Evolutionary conservation across 225 moss, liverwort and hornwort genomes (phyloP).

Genomic region (Polytrichum formosum): DNA sequence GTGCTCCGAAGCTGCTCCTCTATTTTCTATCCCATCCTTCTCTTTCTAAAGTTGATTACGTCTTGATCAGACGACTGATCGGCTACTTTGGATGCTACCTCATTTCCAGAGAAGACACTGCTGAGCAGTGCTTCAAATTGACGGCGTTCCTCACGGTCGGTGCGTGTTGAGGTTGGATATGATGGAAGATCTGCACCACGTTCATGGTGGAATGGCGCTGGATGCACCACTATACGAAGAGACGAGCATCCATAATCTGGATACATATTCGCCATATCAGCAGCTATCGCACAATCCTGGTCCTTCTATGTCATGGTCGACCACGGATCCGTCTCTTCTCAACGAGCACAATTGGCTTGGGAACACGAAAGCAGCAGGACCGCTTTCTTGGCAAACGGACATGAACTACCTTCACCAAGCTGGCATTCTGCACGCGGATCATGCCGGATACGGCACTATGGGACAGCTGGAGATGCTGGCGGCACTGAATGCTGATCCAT

Average conservation of each 20-base stretch:
- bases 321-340: constrained; percentile 54
- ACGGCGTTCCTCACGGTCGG: background rate
- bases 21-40: constrained; percentile 41
- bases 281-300: constrained; percentile 27
- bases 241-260: constrained; percentile 20
- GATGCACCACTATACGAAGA: constrained; percentile 39
- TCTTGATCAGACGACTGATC: constrained; percentile 13
- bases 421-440: constrained; percentile 11
- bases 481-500: constrained; percentile 35
- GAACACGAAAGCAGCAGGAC: constrained; percentile 18
- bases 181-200: constrained; percentile 44
- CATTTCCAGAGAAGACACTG: background rate
- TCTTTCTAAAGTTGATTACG: constrained; percentile 50
- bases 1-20: constrained; percentile 35
- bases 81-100: too few species aligned
- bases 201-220: constrained; percentile 29
- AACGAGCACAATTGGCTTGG: constrained; percentile 31
- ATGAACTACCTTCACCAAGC: constrained; percentile 36
- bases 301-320: constrained; percentile 53
- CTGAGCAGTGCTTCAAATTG: background rate
- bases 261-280: constrained; percentile 29
- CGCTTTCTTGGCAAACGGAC: constrained; percentile 47
- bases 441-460: constrained; percentile 32
- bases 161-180: constrained; percentile 14
- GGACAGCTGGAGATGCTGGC: constrained; percentile 57